A percentile compares a stretch with the other conserved stretches of the same genome.
These are phyloP conservation scores for Aspergillus ibericus DNA, from an alignment of 2,329 filamentous ascomycete genomes.

Conservation along the genomic window DNA sequence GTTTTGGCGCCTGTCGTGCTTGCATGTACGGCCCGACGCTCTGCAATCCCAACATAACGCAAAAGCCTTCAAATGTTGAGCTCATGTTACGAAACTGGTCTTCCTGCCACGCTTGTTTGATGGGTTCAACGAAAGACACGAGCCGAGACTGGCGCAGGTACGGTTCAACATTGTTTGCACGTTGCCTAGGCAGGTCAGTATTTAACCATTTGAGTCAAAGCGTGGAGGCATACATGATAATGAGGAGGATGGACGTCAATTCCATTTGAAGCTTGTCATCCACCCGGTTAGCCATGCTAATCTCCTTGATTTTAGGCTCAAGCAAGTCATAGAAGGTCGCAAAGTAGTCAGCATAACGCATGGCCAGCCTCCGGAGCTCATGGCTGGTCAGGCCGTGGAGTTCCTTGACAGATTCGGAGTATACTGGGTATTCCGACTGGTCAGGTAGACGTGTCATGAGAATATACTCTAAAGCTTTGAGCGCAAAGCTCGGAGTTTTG, in stretches of 20 bases:
- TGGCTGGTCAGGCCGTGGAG: slow-evolving; percentile 81
- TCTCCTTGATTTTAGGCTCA: slow-evolving; percentile 75
- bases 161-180: slow-evolving; percentile 71
- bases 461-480: slow-evolving; percentile 88
- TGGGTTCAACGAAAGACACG: slow-evolving; percentile 74
- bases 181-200: slow-evolving; percentile 60
- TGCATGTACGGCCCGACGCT: slow-evolving; percentile 79
- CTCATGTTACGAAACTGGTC: slow-evolving; percentile 67
- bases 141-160: slow-evolving; percentile 71
- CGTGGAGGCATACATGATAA: slow-evolving; percentile 67
- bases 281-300: slow-evolving; percentile 68
- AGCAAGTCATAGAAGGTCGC: slow-evolving; percentile 85
- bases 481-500: slow-evolving; percentile 75
- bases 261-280: slow-evolving; percentile 84
- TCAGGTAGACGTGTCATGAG: slow-evolving; percentile 77
- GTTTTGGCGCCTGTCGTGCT: slow-evolving; percentile 68
- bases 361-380: slow-evolving; percentile 83
- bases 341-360: slow-evolving; percentile 88
- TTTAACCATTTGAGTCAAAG: background rate
- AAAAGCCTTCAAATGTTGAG: slow-evolving; percentile 77
- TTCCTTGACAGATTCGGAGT: slow-evolving; percentile 86
- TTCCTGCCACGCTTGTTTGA: slow-evolving; percentile 77
- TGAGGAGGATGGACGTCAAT: slow-evolving; percentile 87
- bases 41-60: slow-evolving; percentile 73
- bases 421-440: slow-evolving; percentile 68